These are phyloP conservation scores for Lasiodiplodia citricola DNA, from an alignment of 2,329 filamentous ascomycete species.

Conservation along the genomic window DNA sequence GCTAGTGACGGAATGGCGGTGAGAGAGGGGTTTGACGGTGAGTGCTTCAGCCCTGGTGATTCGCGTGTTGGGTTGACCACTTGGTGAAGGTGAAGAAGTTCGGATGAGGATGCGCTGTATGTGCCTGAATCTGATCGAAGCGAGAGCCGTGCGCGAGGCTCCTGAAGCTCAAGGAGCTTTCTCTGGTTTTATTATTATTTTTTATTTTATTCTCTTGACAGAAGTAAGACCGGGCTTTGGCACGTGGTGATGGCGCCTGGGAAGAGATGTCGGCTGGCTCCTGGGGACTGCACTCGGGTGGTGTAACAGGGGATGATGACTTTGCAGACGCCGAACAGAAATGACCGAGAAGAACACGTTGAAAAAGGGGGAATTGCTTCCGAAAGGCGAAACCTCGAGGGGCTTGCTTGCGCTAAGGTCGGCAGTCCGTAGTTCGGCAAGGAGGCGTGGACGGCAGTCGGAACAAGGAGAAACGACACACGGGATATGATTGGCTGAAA, in stretches of 20 bases:
- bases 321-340: not conserved
- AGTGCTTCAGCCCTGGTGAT: not conserved
- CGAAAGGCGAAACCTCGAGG: not conserved
- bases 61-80: not conserved
- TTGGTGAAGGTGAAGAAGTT: not conserved
- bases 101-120: not conserved
- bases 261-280: not conserved
- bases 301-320: not conserved
- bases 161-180: not conserved
- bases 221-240: conserved; percentile 2
- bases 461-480: not conserved
- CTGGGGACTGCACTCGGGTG: not conserved
- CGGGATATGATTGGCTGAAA: conserved; percentile 15
- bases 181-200: not conserved
- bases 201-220: not conserved
- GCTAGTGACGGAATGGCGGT: conserved; percentile 2
- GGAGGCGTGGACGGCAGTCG: not conserved
- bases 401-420: not conserved
- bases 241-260: not conserved
- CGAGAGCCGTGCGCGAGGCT: not conserved
- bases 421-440: not conserved
- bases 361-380: not conserved
- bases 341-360: conserved; percentile 14
- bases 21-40: conserved; percentile 7
- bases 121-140: not conserved